phyloP scores from a whole-genome alignment of 768 basidiomycete species.

The Dentipellis fragilis region DNA sequence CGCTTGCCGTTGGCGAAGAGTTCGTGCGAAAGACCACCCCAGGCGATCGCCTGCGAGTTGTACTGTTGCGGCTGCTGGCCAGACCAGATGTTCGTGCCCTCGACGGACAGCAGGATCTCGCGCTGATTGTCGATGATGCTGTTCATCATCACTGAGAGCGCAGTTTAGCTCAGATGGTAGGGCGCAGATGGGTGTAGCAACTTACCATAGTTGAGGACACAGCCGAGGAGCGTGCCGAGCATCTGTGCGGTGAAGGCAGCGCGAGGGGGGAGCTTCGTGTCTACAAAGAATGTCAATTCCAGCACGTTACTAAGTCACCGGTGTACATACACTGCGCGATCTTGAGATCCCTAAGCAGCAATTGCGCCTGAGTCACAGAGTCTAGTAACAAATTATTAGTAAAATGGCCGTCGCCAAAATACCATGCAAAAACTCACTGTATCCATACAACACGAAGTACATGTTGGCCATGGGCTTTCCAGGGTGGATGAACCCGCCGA shows the following conservation, averaged over 20 bases:
- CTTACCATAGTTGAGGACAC: slow-evolving; percentile 24
- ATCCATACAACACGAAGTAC: slow-evolving; percentile 37
- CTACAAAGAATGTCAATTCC: not conserved
- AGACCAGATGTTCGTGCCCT: slow-evolving; percentile 46
- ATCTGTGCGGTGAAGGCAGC: slow-evolving; percentile 41
- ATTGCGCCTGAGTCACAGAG: slow-evolving; percentile 34
- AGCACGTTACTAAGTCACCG: not conserved
- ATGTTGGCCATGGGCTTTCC: slow-evolving; percentile 26
- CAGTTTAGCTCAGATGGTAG: not conserved
- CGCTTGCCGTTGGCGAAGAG: slow-evolving; percentile 12
- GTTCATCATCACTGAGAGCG: slow-evolving; percentile 39
- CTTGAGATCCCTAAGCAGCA: slow-evolving; percentile 38
- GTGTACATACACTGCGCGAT: slow-evolving; percentile 29
- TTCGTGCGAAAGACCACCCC: slow-evolving; percentile 28
- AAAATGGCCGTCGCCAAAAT: not conserved
- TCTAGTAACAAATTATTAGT: slow-evolving; percentile 10
- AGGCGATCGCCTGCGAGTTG: slow-evolving; percentile 42
- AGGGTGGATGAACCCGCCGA: slow-evolving; percentile 24
- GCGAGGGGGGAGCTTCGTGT: slow-evolving; percentile 39
- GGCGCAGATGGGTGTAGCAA: not conserved
- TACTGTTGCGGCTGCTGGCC: slow-evolving; percentile 40
- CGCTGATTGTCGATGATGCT: slow-evolving; percentile 42
- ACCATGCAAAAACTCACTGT: slow-evolving; percentile 21
- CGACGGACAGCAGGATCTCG: slow-evolving; percentile 38
- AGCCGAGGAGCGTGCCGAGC: slow-evolving; percentile 37